Evolutionary conservation across 202 grass and related monocot genomes (phyloP).

Genomic region (Panicum virgatum): DNA sequence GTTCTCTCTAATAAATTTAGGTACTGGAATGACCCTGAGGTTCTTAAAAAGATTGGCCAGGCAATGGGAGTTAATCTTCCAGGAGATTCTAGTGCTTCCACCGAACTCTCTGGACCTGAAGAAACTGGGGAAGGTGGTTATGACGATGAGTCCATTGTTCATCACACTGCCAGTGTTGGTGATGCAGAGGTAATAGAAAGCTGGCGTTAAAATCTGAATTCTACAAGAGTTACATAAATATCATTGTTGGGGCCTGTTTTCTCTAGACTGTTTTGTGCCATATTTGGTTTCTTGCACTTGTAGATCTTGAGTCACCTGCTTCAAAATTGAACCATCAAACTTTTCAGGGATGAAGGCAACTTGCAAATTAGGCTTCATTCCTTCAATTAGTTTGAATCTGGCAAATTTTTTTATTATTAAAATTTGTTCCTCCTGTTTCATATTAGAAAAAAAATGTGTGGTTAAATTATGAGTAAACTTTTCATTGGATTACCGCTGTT

Average conservation of each 20-base stretch:
- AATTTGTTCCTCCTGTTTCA: not conserved
- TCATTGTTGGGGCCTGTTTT: not conserved
- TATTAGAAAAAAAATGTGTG: not conserved
- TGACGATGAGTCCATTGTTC: slow-evolving; percentile 83
- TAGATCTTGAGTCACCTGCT: not conserved
- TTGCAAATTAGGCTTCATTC: not conserved
- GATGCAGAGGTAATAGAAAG: slow-evolving; percentile 77
- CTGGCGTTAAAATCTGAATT: not conserved
- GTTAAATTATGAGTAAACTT: not conserved
- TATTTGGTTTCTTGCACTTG: not conserved
- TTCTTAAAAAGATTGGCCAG: slow-evolving; percentile 92
- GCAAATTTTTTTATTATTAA: not conserved
- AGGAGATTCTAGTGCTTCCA: slow-evolving; percentile 50
- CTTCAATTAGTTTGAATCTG: not conserved
- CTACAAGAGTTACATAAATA: not conserved
- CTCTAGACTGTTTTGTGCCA: not conserved
- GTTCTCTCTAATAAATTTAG: slow-evolving; percentile 44
- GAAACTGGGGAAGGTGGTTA: slow-evolving; percentile 59
- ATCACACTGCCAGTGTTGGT: slow-evolving; percentile 84
- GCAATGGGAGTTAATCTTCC: slow-evolving; percentile 73
- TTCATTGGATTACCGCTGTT: not conserved
- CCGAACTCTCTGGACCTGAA: slow-evolving; percentile 52
- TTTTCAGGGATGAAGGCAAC: not conserved
- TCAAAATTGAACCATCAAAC: not conserved
- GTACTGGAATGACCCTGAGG: slow-evolving; percentile 96